Percentiles rank a stretch among this genome's conserved stretches.
These are phyloP conservation scores for Filobasidium floriforme DNA, from an alignment of 768 basidiomycete species.

Conservation along the genomic window DNA sequence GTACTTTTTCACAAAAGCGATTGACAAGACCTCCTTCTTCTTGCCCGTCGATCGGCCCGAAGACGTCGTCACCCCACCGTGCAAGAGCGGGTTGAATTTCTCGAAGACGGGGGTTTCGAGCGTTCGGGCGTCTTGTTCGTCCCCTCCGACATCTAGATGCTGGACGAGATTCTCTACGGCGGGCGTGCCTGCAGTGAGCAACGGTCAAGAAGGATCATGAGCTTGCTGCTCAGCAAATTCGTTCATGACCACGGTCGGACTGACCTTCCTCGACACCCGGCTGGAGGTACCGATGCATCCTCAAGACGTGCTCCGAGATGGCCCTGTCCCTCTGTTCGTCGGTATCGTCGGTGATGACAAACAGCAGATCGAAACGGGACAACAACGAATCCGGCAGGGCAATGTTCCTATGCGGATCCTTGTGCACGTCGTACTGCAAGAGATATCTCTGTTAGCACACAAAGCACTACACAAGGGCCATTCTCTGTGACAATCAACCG, in stretches of 20 bases:
- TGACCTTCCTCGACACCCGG: slow-evolving; percentile 92
- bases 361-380: slow-evolving; percentile 96
- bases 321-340: slow-evolving; percentile 85
- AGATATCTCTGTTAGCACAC: background rate
- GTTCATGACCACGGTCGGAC: background rate
- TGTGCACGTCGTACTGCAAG: slow-evolving; percentile 90
- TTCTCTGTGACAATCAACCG: slow-evolving; percentile 25
- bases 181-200: slow-evolving; percentile 52
- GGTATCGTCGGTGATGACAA: slow-evolving; percentile 96
- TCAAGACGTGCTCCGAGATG: slow-evolving; percentile 94
- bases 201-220: slow-evolving; percentile 2
- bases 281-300: slow-evolving; percentile 92
- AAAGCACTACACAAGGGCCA: background rate
- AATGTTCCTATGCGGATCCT: slow-evolving; percentile 98
- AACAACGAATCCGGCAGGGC: slow-evolving; percentile 94
- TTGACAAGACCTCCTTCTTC: slow-evolving; percentile 77
- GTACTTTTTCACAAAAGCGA: slow-evolving; percentile 94
- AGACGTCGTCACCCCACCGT: slow-evolving; percentile 66
- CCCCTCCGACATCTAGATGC: slow-evolving; percentile 76
- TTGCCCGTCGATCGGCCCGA: slow-evolving; percentile 50
- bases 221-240: too few relatives aligned
- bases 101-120: slow-evolving; percentile 76
- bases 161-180: slow-evolving; percentile 79
- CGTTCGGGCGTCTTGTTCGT: slow-evolving; percentile 51
- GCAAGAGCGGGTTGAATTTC: slow-evolving; percentile 91